Percentiles rank a stretch among this genome's conserved stretches.
Evolutionary conservation across 805 yeast genomes (phyloP).

Genomic region (Lachancea quebecensis): DNA sequence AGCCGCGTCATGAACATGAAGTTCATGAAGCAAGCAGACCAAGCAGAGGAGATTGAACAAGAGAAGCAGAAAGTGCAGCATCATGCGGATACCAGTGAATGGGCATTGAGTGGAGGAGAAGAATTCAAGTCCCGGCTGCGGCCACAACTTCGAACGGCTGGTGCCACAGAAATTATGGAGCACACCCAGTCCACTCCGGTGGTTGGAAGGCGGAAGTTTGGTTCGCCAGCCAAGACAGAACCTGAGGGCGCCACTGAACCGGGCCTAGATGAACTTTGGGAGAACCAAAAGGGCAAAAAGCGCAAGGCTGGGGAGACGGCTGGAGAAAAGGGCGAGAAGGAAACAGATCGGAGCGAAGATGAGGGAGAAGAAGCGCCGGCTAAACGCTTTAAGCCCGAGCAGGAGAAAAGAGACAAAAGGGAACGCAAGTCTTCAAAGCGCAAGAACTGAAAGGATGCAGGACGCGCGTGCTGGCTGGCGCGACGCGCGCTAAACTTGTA

Average conservation of each 20-base stretch:
- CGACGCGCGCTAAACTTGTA: no score
- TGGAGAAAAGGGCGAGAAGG: background rate
- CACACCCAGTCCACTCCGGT: constrained; percentile 19
- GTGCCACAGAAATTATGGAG: constrained; percentile 25
- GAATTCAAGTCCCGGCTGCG: constrained; percentile 9
- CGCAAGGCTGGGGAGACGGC: background rate
- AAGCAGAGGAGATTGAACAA: constrained; percentile 29
- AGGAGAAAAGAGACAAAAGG: no score
- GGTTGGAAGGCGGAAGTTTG: constrained; percentile 16
- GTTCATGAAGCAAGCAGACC: constrained; percentile 47
- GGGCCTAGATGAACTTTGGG: constrained; percentile 16
- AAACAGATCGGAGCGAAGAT: background rate
- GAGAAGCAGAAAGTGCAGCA: constrained; percentile 34
- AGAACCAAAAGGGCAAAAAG: constrained; percentile 4
- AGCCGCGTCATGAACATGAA: constrained; percentile 81
- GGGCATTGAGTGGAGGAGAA: constrained; percentile 24
- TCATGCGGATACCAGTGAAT: constrained; percentile 37
- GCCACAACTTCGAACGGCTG: constrained; percentile 19
- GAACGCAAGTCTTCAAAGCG: no score
- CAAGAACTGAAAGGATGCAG: no score
- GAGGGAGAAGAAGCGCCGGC: no score
- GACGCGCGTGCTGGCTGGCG: no score
- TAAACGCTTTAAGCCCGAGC: no score
- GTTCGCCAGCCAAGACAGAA: constrained; percentile 16
- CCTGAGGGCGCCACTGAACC: constrained; percentile 16